Percentiles rank a stretch among this genome's conserved stretches.
These are phyloP conservation scores for Purpureocillium lavendulum DNA, from an alignment of 2,329 filamentous ascomycete species.

Conservation along the genomic window DNA sequence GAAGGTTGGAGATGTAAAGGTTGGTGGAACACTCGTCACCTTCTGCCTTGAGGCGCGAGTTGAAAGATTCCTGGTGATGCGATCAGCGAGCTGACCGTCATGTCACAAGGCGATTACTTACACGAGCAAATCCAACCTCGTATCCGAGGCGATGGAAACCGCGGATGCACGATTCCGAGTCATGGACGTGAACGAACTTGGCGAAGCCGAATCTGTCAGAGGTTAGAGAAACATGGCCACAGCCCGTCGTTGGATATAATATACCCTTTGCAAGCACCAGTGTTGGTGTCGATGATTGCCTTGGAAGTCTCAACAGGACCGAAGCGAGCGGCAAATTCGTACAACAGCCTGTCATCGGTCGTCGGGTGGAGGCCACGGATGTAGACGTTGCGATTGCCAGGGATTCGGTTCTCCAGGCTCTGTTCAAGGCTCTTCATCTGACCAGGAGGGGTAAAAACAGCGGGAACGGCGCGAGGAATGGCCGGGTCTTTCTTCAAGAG, in stretches of 20 bases:
- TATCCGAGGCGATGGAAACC: constrained; percentile 93
- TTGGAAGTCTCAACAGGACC: constrained; percentile 94
- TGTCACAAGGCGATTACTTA: constrained; percentile 32
- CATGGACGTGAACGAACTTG: constrained; percentile 79
- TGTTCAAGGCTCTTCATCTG: constrained; percentile 87
- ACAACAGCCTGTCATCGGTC: constrained; percentile 84
- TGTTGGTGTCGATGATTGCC: constrained; percentile 93
- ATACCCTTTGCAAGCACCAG: constrained; percentile 92
- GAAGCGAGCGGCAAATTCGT: constrained; percentile 76
- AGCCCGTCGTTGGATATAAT: constrained; percentile 20
- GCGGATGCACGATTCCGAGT: constrained; percentile 93
- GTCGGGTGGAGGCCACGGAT: constrained; percentile 93
- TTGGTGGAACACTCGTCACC: constrained; percentile 87
- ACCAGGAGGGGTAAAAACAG: constrained; percentile 76
- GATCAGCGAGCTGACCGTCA: constrained; percentile 9
- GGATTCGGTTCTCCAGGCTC: constrained; percentile 83
- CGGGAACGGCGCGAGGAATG: constrained; percentile 83
- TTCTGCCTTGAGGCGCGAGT: constrained; percentile 93
- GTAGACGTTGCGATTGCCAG: constrained; percentile 95
- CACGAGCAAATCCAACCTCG: constrained; percentile 93
- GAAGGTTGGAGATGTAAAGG: constrained; percentile 94
- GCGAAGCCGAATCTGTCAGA: constrained; percentile 85
- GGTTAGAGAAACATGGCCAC: constrained; percentile 2
- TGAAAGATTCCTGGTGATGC: constrained; percentile 77
- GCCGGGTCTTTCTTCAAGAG: constrained; percentile 68